phyloP scores from a whole-genome alignment of 805 yeast species.

The Starmerella bombicola region DNA sequence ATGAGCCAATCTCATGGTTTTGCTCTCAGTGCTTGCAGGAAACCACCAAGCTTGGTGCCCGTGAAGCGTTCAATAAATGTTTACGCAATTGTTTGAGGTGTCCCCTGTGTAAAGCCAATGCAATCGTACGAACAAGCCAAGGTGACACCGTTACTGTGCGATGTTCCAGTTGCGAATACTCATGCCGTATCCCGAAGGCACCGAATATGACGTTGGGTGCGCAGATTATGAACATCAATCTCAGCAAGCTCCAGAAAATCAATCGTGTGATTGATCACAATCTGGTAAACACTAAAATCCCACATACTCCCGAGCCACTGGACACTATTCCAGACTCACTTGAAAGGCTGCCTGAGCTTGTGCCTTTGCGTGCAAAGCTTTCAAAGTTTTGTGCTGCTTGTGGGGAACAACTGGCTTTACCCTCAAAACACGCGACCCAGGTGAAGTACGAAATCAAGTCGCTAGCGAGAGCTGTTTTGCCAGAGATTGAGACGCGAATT shows the following conservation, averaged over 20 bases:
- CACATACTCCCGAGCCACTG: too few relatives aligned
- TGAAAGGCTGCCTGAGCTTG: conserved; percentile 25
- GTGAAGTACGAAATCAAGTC: conserved; percentile 18
- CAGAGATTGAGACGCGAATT: conserved; percentile 14
- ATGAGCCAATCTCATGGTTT: conserved; percentile 27
- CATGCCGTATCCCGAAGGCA: not conserved
- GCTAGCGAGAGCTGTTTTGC: conserved; percentile 24
- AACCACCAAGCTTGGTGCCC: conserved; percentile 24
- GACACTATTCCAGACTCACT: too few relatives aligned
- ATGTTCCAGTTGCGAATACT: conserved; percentile 8
- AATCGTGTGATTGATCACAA: too few relatives aligned
- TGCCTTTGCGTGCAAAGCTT: conserved; percentile 24
- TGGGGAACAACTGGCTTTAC: conserved; percentile 26
- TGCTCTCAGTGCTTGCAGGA: conserved; percentile 31
- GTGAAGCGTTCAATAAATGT: conserved; percentile 24
- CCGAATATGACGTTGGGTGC: not conserved
- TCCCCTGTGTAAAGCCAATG: conserved; percentile 26
- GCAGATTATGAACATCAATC: too few relatives aligned
- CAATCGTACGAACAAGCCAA: conserved; percentile 10
- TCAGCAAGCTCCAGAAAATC: too few relatives aligned
- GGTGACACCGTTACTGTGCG: conserved; percentile 6
- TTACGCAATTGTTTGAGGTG: conserved; percentile 29
- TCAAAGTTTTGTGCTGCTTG: conserved; percentile 27
- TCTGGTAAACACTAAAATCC: too few relatives aligned
- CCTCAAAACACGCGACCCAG: conserved; percentile 23